A percentile compares a stretch with the other conserved stretches of the same genome.
Evolutionary conservation across 1,139 yeast genomes (phyloP).

Genomic region (Debaryomyces coudertii): DNA sequence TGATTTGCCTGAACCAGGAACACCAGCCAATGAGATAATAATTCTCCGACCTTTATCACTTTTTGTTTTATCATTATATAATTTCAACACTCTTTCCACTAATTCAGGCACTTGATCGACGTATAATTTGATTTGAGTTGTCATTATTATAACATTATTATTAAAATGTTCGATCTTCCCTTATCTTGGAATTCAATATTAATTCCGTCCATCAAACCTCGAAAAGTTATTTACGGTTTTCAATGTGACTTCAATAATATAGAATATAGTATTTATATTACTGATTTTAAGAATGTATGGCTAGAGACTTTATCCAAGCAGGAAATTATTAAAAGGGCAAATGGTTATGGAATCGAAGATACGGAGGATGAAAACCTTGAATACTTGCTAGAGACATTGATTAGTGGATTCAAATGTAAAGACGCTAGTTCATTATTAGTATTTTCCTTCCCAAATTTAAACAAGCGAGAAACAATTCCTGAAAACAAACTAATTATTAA

Average conservation of each 20-base stretch:
- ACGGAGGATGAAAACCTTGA: slow-evolving; percentile 16
- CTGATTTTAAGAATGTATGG: slow-evolving; percentile 35
- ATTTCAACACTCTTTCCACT: slow-evolving; percentile 12
- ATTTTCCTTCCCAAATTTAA: not conserved
- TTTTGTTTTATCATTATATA: slow-evolving; percentile 11
- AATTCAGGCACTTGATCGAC: slow-evolving; percentile 13
- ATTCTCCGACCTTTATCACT: slow-evolving; percentile 30
- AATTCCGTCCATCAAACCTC: slow-evolving; percentile 5
- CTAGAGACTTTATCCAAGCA: slow-evolving; percentile 22
- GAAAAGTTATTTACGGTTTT: slow-evolving; percentile 19
- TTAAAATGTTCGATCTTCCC: slow-evolving; percentile 8
- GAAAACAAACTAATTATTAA: not conserved
- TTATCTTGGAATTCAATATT: slow-evolving; percentile 5
- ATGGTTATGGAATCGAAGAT: slow-evolving; percentile 30
- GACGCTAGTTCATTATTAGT: not conserved
- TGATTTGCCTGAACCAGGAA: slow-evolving; percentile 85
- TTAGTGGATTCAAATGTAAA: slow-evolving; percentile 2
- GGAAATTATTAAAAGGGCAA: slow-evolving; percentile 23
- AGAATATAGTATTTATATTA: slow-evolving; percentile 29
- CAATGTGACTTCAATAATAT: slow-evolving; percentile 7
- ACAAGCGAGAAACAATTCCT: slow-evolving; percentile 1
- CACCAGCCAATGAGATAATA: slow-evolving; percentile 65
- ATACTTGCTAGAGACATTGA: slow-evolving; percentile 15
- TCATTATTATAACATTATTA: slow-evolving; percentile 1
- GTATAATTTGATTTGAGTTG: slow-evolving; percentile 1